Evolutionary conservation across 176 grass and related monocot species (phyloP), one percentile per base, ranked within the genome.

Genomic region (Oropetium thomaeum): DNA sequence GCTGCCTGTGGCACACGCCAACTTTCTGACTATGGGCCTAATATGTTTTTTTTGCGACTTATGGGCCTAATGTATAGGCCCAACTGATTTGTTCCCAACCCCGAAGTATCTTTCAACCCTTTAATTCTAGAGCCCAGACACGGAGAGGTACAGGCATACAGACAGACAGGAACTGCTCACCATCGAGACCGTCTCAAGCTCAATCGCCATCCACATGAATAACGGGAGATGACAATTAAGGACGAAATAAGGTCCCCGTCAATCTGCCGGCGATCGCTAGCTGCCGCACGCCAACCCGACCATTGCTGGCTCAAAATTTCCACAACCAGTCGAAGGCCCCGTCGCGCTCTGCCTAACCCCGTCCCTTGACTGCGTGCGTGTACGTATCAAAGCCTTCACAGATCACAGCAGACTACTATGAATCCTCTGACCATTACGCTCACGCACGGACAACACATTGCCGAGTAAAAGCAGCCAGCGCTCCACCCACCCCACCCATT

Each of bases 171-270:
- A 40, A 48, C 29, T 29, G 32, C n/a, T 66, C 32, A 66, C 64
- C 70, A 16, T 2, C 51, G 15, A 32, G 51, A 31, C 32, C 17
- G 19, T 22, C 63, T 48, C 48, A 25, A 10, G 30, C 63, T 48
- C 48, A 25, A 10, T 60, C 63, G 52, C 34, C 73, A 38, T 63
- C 58, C 41, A 23, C 17, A 22, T 51, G 23, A 71, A 81, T 71
- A 40, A 26, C 40, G 41, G 55, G 32, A 33, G 0, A 10, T 17
- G 28, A n/a, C 29, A 38, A n/a, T n/a, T n/a, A n/a, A 71, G 67
- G 47, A 52, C 34, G 58, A 32, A 16, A n/a, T n/a, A n/a, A 5
- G 30, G 33, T 4, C 62, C 5, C 13, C 45, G 68, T 44, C 49
- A 53, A 57, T n/a, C 22, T 57, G 53, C 23, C 16, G 8, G 7